Percentiles rank a stretch among this genome's conserved stretches.
These are phyloP conservation scores for Argentina anserina DNA, from an alignment of 306 rosid species.

Conservation along the genomic window DNA sequence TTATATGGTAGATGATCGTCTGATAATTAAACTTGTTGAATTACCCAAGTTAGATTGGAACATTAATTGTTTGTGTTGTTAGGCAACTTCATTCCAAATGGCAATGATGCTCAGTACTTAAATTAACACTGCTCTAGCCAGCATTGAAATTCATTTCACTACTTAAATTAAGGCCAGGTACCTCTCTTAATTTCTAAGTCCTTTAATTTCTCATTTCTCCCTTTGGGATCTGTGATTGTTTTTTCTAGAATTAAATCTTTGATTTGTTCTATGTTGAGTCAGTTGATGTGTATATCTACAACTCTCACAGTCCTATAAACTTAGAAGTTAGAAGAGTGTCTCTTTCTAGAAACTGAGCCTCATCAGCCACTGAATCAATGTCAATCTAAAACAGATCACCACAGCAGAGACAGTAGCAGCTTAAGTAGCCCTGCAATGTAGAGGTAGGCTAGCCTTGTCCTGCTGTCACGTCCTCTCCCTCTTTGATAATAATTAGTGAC, in stretches of 20 bases:
- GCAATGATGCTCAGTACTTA: background rate
- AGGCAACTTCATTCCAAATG: conserved; percentile 7
- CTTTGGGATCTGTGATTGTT: conserved; percentile 12
- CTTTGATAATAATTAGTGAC: conserved; percentile 46
- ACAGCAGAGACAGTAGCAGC: conserved; percentile 27
- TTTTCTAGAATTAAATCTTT: conserved; percentile 35
- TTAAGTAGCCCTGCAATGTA: conserved; percentile 39
- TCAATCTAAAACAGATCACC: conserved; percentile 16
- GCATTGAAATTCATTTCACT: background rate
- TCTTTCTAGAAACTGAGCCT: conserved; percentile 35
- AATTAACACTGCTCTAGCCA: background rate
- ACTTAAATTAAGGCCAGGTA: background rate
- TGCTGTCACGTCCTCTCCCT: conserved; percentile 10
- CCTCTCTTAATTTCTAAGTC: background rate
- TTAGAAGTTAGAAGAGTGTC: conserved; percentile 15
- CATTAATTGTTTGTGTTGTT: background rate
- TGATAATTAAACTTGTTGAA: background rate
- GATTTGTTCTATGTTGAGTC: conserved; percentile 57
- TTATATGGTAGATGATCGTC: background rate
- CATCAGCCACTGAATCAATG: conserved; percentile 28
- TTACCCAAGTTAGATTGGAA: background rate
- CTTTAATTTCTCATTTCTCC: conserved; percentile 1
- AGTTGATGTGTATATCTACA: conserved; percentile 12
- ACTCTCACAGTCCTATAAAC: conserved; percentile 12
- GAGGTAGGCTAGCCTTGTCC: conserved; percentile 15